Percentiles rank a stretch among this genome's conserved stretches.
Evolutionary conservation across 306 rosid species (phyloP).

Genomic region (Comarum palustre): DNA sequence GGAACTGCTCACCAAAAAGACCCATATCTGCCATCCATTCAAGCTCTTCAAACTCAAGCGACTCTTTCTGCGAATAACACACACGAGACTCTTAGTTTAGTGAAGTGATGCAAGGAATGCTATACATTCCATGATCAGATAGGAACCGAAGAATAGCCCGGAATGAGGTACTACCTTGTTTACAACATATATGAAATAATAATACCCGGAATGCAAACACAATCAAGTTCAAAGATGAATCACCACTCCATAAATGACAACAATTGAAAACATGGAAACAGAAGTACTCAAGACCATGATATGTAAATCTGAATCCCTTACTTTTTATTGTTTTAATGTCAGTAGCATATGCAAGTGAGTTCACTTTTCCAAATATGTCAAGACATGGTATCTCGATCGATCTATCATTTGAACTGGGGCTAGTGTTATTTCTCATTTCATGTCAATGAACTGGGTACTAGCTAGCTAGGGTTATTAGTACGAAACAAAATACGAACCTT

Average conservation of each 20-base stretch:
- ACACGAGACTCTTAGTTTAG: background rate
- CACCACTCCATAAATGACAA: background rate
- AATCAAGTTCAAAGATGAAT: background rate
- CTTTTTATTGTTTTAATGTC: too few species aligned
- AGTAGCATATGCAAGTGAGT: background rate
- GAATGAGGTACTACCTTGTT: background rate
- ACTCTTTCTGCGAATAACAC: conserved; percentile 53
- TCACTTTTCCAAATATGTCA: background rate
- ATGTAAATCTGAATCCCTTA: background rate
- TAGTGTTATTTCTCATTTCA: too few species aligned
- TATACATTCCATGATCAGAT: background rate
- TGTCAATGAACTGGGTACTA: too few species aligned
- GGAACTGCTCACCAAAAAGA: conserved; percentile 62
- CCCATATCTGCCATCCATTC: conserved; percentile 84
- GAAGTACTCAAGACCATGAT: background rate
- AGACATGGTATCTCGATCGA: background rate
- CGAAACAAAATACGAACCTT: conserved; percentile 31
- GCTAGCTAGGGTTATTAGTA: too few species aligned
- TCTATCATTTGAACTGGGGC: too few species aligned
- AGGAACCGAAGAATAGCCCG: background rate
- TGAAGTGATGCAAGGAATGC: too few species aligned
- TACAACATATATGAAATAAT: background rate
- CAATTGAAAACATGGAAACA: background rate
- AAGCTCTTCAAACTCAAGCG: conserved; percentile 79
- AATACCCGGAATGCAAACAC: background rate